Base-by-base conservation (phyloP, 208 protist species). In the Endotrypanum monterogeii region DNA sequence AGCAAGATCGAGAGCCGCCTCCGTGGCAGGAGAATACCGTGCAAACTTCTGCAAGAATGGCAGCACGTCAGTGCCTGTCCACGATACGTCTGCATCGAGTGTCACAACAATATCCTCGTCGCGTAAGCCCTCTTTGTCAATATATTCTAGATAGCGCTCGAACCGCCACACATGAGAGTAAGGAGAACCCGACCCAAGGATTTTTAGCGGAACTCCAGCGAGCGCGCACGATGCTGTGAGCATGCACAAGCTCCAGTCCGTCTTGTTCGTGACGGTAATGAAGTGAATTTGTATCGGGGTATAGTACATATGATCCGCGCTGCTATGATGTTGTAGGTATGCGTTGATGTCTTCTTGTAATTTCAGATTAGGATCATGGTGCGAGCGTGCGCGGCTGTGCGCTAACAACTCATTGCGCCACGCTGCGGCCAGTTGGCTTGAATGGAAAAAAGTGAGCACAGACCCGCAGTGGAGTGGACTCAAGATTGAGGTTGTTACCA, bases 51-150 rank as follows among this genome's bases (percentile, higher is more conserved):
- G 73, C 62, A 86, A 25, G 51, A 76, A 78, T 23, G 79, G 70
- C n/a, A 63, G 67, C 56, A 83, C 39, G 18, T 82, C 82, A 9
- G 58, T 25, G 7, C 82, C 82, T 1, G 78, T 83, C 73, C 73
- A 83, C 50, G 73, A 28, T 50, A 72, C 61, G 48, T 86, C 82
- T n/a, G 72, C 80, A 60, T 86, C 82, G 51, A 79, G 41, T 6
- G 74, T 56, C 14, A 86, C 76, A 35, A 86, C 68, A 16, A 83
- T 65, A 41, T 86, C 82, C 25, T 83, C 77, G 28, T 81, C 82
- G 6, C 37, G 67, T 39, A 86, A n/a, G n/a, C 71, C 74, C 55
- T 83, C 78, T 18, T 50, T 54, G 18, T 68, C 82, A 14, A 74
- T 68, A 25, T 71, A 86, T 48, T 80, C 72, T 11, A 83, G 39